Percentiles rank a stretch among this genome's conserved stretches.
phyloP scores from a whole-genome alignment of 73 alveolate species.

The Symbiodinium pilosum region DNA sequence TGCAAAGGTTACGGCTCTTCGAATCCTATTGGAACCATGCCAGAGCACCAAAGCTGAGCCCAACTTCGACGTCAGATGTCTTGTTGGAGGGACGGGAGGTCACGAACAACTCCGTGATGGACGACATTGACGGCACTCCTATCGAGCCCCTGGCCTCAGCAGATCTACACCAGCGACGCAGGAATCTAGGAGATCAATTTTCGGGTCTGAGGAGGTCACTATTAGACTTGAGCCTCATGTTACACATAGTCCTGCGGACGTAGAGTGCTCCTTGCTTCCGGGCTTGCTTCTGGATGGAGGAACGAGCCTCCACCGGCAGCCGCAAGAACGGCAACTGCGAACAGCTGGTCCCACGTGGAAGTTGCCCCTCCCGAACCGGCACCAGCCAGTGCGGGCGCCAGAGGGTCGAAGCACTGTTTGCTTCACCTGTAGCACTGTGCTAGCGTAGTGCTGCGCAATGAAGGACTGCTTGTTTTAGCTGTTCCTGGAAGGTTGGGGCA shows the following conservation, averaged over 20 bases:
- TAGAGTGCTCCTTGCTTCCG: neutral
- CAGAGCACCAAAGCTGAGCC: neutral
- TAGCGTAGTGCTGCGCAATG: neutral
- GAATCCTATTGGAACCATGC: conserved; percentile 39
- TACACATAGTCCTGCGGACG: neutral
- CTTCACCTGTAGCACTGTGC: no score
- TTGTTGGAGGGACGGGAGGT: neutral
- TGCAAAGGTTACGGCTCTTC: conserved; percentile 52
- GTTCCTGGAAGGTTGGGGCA: no score
- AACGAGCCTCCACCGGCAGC: neutral
- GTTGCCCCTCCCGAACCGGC: neutral
- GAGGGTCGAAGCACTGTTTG: neutral
- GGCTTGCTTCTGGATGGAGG: neutral
- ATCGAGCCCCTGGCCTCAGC: neutral
- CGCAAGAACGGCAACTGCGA: neutral
- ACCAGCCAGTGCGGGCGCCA: conserved; percentile 1
- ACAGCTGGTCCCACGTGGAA: neutral
- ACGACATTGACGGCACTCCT: neutral
- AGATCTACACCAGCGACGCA: neutral
- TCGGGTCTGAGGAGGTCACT: neutral
- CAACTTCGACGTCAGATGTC: neutral
- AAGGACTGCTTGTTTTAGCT: neutral
- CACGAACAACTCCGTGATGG: neutral
- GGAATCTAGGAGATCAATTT: neutral
- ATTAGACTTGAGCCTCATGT: neutral